Evolutionary conservation across 148 eudicot species (phyloP).

Genomic region (Rhododendron henanense): DNA sequence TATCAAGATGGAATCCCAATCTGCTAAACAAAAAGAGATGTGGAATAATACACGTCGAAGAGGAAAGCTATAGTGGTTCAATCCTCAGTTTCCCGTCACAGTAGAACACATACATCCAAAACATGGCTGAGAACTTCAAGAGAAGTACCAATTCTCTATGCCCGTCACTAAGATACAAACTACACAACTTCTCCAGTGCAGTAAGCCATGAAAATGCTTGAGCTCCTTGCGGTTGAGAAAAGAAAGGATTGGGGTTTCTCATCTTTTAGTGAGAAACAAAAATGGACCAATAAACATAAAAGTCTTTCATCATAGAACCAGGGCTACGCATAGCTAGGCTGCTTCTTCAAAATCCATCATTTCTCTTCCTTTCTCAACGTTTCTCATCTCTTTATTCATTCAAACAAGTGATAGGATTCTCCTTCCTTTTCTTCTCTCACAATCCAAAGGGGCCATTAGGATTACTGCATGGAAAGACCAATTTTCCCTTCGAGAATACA

Average conservation of each 20-base stretch:
- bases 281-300: background rate
- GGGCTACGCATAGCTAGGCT: background rate
- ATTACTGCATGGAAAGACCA: background rate
- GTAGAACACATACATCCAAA: background rate
- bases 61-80: background rate
- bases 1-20: background rate
- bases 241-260: background rate
- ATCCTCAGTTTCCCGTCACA: background rate
- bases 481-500: background rate
- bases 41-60: background rate
- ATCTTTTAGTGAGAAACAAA: background rate
- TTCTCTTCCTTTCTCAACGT: background rate
- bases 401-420: background rate
- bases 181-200: background rate
- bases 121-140: background rate
- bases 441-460: background rate
- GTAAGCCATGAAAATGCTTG: background rate
- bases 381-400: background rate
- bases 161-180: background rate
- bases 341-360: background rate
- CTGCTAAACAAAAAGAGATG: background rate
- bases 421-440: background rate
- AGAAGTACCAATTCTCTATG: background rate
- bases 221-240: background rate
- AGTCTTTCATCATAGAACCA: background rate